Base-by-base conservation (phyloP, 768 basidiomycete genomes). In the Lentinula detonsa region DNA sequence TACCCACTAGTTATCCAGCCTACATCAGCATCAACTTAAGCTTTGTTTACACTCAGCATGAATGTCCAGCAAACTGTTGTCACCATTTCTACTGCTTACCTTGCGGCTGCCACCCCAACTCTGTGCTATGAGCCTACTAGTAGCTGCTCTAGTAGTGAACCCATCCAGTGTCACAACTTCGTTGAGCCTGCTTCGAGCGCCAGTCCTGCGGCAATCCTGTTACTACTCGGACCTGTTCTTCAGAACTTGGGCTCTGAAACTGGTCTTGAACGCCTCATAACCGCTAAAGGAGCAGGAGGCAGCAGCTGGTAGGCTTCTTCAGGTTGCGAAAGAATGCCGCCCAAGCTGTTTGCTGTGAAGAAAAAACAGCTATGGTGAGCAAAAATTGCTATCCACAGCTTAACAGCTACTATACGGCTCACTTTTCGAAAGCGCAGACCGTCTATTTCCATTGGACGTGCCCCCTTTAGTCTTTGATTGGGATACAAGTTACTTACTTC, bases 81-180 rank as follows among this genome's bases (percentile, higher is more conserved):
- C 61, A 15, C 48, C 39, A 45, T 64, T 53, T 56, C 59, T 31
- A 18, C 65, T 23, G 60, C 62, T 49, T 61, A 50, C 60, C 64
- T 66, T 65, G 65, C 64, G 64, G 65, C 35, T 43, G 65, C 64
- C 62, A 56, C 7, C 18, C 28, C 55, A 7, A 63, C 64, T 35
- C 59, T 64, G 35, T 40, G 23, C 7, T 49, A 61, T 39, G 48
- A 58, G 48, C 62, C 64, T 21, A 56, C 21, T 34, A 57, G 52
- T 34, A 56, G 16, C n/a, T 67, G 67, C 59, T 61, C 58, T 51
- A 65, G 5, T 8, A 39, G 65, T 49, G 67, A 61, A 16, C 13
- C 46, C 6, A 10, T 65, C n/a, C 63, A 64, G 42, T 68, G 67
- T 61, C 65, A 65, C 61, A 57, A 65, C 28, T 56, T 21, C 28